Base-by-base conservation (phyloP, 805 yeast species). In the Cyberlindnera samutprakarnensis region DNA sequence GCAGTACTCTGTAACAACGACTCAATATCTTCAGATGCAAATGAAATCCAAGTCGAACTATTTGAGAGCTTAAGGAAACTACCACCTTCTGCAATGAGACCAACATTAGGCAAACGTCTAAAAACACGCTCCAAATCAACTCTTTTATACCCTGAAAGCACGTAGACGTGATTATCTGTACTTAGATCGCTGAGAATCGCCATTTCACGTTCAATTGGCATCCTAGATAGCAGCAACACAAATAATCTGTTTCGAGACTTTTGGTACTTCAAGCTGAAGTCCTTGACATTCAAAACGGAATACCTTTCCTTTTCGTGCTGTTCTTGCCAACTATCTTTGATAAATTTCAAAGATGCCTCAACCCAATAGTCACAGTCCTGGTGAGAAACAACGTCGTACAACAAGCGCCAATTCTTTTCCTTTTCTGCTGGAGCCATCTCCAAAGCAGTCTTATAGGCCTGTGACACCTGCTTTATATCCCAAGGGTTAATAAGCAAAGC, bases 31-130 rank as follows among this genome's bases (percentile, higher is more conserved):
- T 31, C 25, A 15, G 38, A 31, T 18, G 36, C 24, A 26, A 46
- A 26, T 6, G 42, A 28, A 2, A 44, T 23, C 53, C 53, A 47
- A 5, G 25, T 56, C 56, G 18, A 61, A 42, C 53, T 47, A 14
- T 71, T 66, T 12, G 69, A 68, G 14, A 74, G 47, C 51, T 71
- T 77, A 21, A 90, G 66, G 47, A 71, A 85, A 0, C 86, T 94
- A 23, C 97, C 97, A 50, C 80, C 78, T 55, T 88, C 97, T 1
- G 96, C 94, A 41, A 90, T 76, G 32, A 90, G 62, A 0, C 96
- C 96, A 19, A 88, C 49, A 25, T 73, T 72, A 2, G 80, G 73
- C 4, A 75, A 68, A 43, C 85, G 69, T 14, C 79, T 66, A 58
- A 78, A 87, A 32, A 75, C 59, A 33, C 83, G 65, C 39, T 80